phyloP scores from a whole-genome alignment of 768 basidiomycete species.

The Lactarius trivialis region DNA sequence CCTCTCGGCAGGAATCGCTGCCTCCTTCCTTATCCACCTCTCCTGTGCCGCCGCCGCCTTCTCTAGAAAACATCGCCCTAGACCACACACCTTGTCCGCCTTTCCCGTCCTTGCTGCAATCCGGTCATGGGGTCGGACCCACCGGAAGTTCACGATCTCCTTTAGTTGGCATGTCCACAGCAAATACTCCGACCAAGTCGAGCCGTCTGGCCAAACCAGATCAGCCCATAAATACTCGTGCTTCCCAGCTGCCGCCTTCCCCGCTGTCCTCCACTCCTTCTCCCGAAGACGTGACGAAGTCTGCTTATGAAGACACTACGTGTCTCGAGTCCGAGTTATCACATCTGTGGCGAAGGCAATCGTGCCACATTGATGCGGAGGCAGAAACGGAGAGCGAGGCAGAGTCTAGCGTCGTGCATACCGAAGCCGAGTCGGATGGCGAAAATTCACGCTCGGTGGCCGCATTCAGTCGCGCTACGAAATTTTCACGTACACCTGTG shows the following conservation, averaged over 20 bases:
- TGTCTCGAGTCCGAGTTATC: conserved; percentile 6
- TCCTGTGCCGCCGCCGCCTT: not conserved
- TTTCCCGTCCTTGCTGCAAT: not conserved
- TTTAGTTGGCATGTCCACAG: not conserved
- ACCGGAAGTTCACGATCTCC: not conserved
- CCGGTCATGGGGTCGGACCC: not conserved
- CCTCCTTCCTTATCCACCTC: not conserved
- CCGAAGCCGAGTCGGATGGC: conserved; percentile 20
- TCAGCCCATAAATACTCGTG: not conserved
- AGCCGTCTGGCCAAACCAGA: not conserved
- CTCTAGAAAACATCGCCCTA: not conserved
- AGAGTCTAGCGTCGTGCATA: conserved; percentile 21
- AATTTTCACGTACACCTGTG: not conserved
- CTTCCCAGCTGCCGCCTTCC: conserved; percentile 4
- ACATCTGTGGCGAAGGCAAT: conserved; percentile 5
- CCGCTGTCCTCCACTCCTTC: conserved; percentile 4
- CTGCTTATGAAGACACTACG: not conserved
- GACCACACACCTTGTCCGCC: not conserved
- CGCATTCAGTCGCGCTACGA: not conserved
- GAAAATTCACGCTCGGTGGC: not conserved
- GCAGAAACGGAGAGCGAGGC: conserved; percentile 22
- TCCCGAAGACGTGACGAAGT: not conserved
- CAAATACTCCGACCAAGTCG: not conserved
- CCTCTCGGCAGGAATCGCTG: not conserved
- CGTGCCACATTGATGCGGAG: conserved; percentile 3